phyloP scores from a whole-genome alignment of 2,329 filamentous ascomycete species.

The Fusarium ramigenum region DNA sequence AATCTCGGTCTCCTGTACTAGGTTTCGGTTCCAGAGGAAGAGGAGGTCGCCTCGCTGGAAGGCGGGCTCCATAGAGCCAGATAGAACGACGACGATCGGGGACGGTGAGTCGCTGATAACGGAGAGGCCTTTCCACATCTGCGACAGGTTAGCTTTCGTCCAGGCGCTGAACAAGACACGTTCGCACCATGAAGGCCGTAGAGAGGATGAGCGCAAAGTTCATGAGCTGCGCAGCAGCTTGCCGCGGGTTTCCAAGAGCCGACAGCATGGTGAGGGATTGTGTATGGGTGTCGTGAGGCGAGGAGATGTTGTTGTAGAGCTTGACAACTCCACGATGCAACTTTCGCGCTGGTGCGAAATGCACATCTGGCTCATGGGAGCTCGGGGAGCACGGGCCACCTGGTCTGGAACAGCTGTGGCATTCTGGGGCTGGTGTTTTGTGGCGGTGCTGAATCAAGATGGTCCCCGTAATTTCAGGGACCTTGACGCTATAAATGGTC shows the following conservation, averaged over 20 bases:
- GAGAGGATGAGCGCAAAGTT: slow-evolving; percentile 92
- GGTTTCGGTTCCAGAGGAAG: slow-evolving; percentile 79
- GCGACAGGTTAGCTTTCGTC: slow-evolving; percentile 3
- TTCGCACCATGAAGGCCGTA: slow-evolving; percentile 83
- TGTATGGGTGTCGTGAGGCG: neutral
- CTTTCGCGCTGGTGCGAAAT: slow-evolving; percentile 20
- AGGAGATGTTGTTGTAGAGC: slow-evolving; percentile 14
- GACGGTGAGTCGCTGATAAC: slow-evolving; percentile 79
- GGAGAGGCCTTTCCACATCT: slow-evolving; percentile 90
- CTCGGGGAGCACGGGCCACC: slow-evolving; percentile 27
- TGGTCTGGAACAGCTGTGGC: slow-evolving; percentile 14
- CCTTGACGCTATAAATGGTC: slow-evolving; percentile 24
- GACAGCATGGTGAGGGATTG: slow-evolving; percentile 66
- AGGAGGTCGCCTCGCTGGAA: slow-evolving; percentile 82
- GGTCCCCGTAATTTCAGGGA: slow-evolving; percentile 24
- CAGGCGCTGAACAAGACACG: neutral
- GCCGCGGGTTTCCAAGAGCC: slow-evolving; percentile 77
- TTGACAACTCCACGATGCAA: slow-evolving; percentile 33
- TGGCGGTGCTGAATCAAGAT: slow-evolving; percentile 10
- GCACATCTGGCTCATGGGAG: slow-evolving; percentile 39
- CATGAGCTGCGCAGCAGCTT: slow-evolving; percentile 81
- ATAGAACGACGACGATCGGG: slow-evolving; percentile 85
- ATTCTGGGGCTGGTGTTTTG: slow-evolving; percentile 11
- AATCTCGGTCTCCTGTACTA: slow-evolving; percentile 63
- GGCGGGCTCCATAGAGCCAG: slow-evolving; percentile 84